Evolutionary conservation across 148 eudicot genomes (phyloP).

Genomic region (Arbutus unedo): DNA sequence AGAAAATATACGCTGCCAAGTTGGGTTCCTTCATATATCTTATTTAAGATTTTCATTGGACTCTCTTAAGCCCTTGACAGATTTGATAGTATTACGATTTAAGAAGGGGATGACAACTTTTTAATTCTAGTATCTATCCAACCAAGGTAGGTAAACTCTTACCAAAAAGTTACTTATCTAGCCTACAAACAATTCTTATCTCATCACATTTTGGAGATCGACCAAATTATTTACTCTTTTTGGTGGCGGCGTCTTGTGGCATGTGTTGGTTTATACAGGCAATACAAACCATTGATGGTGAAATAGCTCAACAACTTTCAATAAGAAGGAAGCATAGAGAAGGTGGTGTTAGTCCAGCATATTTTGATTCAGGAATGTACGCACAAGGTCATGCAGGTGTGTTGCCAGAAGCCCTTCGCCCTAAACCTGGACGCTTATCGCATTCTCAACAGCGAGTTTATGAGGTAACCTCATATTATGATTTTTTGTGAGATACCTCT

Average conservation of each 20-base stretch:
- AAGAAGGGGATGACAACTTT: neutral
- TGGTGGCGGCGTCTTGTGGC: constrained; percentile 6
- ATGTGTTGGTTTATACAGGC: constrained; percentile 49
- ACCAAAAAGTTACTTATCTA: neutral
- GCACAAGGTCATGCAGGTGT: constrained; percentile 65
- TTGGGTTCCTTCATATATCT: neutral
- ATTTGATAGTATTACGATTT: neutral
- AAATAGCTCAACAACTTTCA: constrained; percentile 74
- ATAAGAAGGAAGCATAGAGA: constrained; percentile 79
- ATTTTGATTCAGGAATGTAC: constrained; percentile 68
- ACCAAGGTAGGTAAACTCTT: neutral
- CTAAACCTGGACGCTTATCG: constrained; percentile 91
- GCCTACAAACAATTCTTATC: neutral
- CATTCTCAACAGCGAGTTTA: constrained; percentile 92
- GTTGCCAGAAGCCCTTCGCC: constrained; percentile 86
- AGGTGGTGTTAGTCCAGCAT: constrained; percentile 57
- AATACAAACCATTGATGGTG: constrained; percentile 78
- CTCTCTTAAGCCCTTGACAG: neutral
- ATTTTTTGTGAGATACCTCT: neutral
- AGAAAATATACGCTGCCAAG: neutral
- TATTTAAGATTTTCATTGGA: neutral
- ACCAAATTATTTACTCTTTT: neutral
- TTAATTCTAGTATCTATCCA: neutral
- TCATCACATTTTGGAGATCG: neutral
- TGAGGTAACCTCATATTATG: constrained; percentile 51